Base-by-base conservation (phyloP, 2,329 filamentous ascomycete species). In the Tolypocladium nubicola region DNA sequence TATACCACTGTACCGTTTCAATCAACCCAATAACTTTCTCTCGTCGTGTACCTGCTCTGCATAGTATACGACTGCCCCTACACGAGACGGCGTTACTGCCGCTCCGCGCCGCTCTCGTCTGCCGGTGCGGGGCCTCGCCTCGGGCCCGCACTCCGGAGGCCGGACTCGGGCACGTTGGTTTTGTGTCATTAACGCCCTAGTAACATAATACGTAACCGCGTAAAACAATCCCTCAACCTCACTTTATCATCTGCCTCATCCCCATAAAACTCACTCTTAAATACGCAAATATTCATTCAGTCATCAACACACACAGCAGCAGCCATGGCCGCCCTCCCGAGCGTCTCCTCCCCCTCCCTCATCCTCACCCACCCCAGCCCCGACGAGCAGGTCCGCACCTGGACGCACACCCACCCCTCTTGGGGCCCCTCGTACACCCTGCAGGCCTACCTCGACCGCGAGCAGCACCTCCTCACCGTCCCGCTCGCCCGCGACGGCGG, bases 371-470 rank as follows among this genome's bases (percentile, higher is more conserved):
- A 80, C 61, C 82, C 86, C 1, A 87, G 82, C 1, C 64, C 71
- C 2, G 70, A 73, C 9, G 86, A 89, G 67, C 78, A 76, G 59
- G 61, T 66, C 23, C 71, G 70, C 53, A 82, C 79, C 55, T 88
- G 82, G 81, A 73, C 71, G 7, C 71, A 77, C 52, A 85, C 81
- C 43, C 77, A 81, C 55, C 65, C 71, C 26, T 76, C 76, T 63
- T 89, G 86, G 86, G 82, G 81, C 13, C 75, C 75, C 45, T 76
- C 82, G 1, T 75, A 89, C 3, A 71, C 75, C 5, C 65, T 78
- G 6, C 65, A 79, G 1, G 74, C 76, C 41, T 89, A 88, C 65
- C 70, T 88, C 43, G 69, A 76, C 49, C 80, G 86, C 50, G 86
- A 87, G 66, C 68, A 69, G 19, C 79, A 79, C 66, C 75, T 88